A percentile compares a stretch with the other conserved stretches of the same genome.
Conservation (phyloP, 371 early-diverging fungal genomes). For the Saksenaea oblongispora region DNA sequence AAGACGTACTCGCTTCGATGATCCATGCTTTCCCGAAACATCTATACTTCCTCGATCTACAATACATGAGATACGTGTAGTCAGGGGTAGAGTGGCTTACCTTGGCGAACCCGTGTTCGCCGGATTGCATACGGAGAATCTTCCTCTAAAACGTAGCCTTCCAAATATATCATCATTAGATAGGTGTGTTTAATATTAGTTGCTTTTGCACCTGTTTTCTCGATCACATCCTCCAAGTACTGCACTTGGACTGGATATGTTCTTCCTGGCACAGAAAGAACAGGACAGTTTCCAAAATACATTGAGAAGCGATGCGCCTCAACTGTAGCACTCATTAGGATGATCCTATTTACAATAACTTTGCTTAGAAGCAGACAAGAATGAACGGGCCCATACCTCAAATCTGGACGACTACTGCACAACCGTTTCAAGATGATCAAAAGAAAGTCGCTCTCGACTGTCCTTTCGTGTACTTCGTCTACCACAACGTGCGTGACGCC, state of each 20-base stretch:
- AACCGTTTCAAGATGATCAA: constrained; percentile 63
- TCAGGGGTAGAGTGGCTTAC: neutral
- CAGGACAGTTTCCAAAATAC: constrained; percentile 71
- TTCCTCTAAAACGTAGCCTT: constrained; percentile 59
- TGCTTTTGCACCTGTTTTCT: constrained; percentile 40
- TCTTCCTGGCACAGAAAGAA: constrained; percentile 77
- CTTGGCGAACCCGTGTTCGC: constrained; percentile 20
- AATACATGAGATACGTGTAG: neutral
- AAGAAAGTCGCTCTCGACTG: constrained; percentile 82
- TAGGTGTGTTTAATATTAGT: neutral
- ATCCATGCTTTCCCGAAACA: constrained; percentile 35
- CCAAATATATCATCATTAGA: neutral
- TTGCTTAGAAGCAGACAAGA: neutral
- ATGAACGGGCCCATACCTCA: constrained; percentile 59
- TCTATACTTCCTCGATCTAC: constrained; percentile 27
- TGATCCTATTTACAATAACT: constrained; percentile 35
- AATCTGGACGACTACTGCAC: constrained; percentile 50
- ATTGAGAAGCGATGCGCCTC: constrained; percentile 64
- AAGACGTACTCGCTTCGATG: constrained; percentile 38
- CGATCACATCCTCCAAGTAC: constrained; percentile 78
- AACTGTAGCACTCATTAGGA: constrained; percentile 88
- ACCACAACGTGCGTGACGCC: constrained; percentile 74
- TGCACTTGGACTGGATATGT: constrained; percentile 77
- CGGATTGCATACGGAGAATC: constrained; percentile 59
- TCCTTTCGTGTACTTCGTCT: constrained; percentile 90